Base-by-base conservation (phyloP, 129 eudicot species). In the Scalesia atractyloides region DNA sequence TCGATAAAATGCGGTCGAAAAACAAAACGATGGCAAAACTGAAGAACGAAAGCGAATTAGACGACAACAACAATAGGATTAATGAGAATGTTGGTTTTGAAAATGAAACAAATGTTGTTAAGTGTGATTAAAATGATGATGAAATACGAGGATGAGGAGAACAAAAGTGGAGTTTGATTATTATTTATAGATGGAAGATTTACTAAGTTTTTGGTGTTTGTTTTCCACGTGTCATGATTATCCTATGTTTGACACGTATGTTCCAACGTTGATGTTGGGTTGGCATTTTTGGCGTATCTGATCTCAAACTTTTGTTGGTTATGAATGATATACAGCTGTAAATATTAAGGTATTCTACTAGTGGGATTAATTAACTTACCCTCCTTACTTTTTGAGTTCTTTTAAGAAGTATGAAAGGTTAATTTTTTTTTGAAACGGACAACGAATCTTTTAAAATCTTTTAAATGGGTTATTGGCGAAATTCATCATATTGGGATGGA, bases 241-340 rank as follows among this genome's bases (percentile, higher is more conserved):
- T 65, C 82, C 53, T 5, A 6, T 56, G 4, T 44, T 10, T 64
- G 74, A 82, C 93, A 87, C 93, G 86, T 84, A 60, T 87, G 73
- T 78, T 79, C 85, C 82, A 84, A 82, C 71, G 75, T 24, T 75
- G 70, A 74, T 50, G 76, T 68, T 56, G 69, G 68, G 68, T 33
- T 26, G 66, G 44, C 7, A 36, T 7, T 41, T 41, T n/a, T 4
- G 17, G 43, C 66, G 9, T 34, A 61, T 44, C 65, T 22, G 39
- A 44, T 15, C 22, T 57, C 16, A 7, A 59, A 20, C 20, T 16
- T 16, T 17, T 8, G n/a, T 30, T 62, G 8, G 50, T 36, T 33
- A 17, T 30, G 14, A 34, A 17, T 3, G 37, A 8, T 44, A 30
- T 14, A 75, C 68, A 66, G 67, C 67, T 76, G 73, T 30, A 56